phyloP scores from a whole-genome alignment of 345 rosid genomes.

The Brassica incana region DNA sequence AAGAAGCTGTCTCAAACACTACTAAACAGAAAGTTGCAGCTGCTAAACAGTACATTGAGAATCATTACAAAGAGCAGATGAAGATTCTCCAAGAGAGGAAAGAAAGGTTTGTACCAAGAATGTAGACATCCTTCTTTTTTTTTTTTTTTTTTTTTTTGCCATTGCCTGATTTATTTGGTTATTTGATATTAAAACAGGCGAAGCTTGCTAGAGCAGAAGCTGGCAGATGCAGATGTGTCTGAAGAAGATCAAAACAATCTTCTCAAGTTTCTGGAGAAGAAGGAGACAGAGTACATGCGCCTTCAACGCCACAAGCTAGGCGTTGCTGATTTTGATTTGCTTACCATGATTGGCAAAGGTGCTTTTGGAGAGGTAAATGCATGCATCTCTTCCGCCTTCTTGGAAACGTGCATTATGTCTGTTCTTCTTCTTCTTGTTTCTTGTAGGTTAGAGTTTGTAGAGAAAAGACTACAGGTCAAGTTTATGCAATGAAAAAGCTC shows the following conservation, averaged over 20 bases:
- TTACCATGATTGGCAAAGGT: slow-evolving; percentile 85
- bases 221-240: slow-evolving; percentile 95
- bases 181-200: slow-evolving; percentile 46
- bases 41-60: slow-evolving; percentile 82
- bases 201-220: slow-evolving; percentile 69
- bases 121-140: neutral
- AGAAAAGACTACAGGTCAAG: slow-evolving; percentile 85
- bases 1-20: slow-evolving; percentile 52
- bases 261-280: slow-evolving; percentile 85
- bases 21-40: slow-evolving; percentile 84
- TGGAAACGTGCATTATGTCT: no score
- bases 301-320: slow-evolving; percentile 96
- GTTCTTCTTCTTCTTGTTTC: neutral
- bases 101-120: slow-evolving; percentile 51
- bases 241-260: slow-evolving; percentile 94
- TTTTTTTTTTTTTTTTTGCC: neutral
- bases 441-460: slow-evolving; percentile 85
- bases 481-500: slow-evolving; percentile 95
- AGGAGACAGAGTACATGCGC: slow-evolving; percentile 97
- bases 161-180: neutral
- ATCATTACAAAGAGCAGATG: slow-evolving; percentile 86
- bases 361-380: slow-evolving; percentile 76
- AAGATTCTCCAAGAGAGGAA: slow-evolving; percentile 78
- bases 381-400: no score
- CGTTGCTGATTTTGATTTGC: slow-evolving; percentile 82